phyloP scores from a whole-genome alignment of 2,329 filamentous ascomycete genomes.

The Aspergillus floridensis region DNA sequence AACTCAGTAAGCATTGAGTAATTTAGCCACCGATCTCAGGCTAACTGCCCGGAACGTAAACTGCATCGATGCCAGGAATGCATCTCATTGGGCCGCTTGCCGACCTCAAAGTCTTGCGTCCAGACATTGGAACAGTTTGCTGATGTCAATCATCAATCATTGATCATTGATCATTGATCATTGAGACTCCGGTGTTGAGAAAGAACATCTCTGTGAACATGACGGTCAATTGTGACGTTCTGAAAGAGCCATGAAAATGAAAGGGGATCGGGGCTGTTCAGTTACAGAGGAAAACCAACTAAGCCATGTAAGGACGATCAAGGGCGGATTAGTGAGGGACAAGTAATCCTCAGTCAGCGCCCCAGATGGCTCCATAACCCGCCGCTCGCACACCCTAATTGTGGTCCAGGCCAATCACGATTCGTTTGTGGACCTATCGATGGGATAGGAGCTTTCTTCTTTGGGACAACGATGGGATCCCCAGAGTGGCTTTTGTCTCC shows the following conservation, averaged over 20 bases:
- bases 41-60: no score
- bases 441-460: background rate
- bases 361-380: background rate
- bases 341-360: constrained; percentile 16
- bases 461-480: background rate
- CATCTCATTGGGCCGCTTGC: no score
- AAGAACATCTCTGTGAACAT: no score
- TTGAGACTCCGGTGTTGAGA: no score
- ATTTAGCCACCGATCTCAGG: background rate
- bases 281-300: background rate
- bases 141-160: no score
- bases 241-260: no score
- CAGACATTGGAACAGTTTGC: no score
- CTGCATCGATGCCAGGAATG: no score
- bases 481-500: background rate
- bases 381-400: background rate
- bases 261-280: no score
- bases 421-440: background rate
- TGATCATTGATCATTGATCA: no score
- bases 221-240: no score
- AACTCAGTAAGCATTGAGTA: background rate
- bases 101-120: no score
- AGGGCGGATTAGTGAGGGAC: constrained; percentile 13
- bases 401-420: background rate
- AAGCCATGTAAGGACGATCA: constrained; percentile 1